Percentiles rank a stretch among this genome's conserved stretches.
phyloP scores from a whole-genome alignment of 768 basidiomycete species.

The Suillus bovinus region DNA sequence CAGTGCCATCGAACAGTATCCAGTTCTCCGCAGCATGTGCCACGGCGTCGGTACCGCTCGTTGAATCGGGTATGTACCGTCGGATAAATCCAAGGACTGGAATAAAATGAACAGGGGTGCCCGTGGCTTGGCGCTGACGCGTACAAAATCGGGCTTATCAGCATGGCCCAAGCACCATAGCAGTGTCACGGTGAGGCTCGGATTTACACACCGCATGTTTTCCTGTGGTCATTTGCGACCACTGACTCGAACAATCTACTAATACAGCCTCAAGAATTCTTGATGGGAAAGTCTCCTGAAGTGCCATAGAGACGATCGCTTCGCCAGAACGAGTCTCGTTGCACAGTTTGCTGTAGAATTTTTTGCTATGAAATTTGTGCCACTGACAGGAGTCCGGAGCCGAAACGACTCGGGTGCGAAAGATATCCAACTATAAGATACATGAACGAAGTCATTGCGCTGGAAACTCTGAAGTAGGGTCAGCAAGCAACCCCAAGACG shows the following conservation, averaged over 20 bases:
- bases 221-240: constrained; percentile 48
- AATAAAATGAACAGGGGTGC: constrained; percentile 34
- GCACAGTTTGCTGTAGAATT: constrained; percentile 46
- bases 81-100: constrained; percentile 52
- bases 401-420: constrained; percentile 1
- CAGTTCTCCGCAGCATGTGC: constrained; percentile 62
- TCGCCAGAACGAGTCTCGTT: constrained; percentile 58
- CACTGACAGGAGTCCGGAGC: background rate
- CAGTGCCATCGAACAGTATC: constrained; percentile 64
- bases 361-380: constrained; percentile 33
- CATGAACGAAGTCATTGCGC: constrained; percentile 42
- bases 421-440: constrained; percentile 62
- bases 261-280: too few species aligned
- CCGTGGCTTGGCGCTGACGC: constrained; percentile 47
- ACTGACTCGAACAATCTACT: constrained; percentile 39
- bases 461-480: constrained; percentile 47
- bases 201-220: constrained; percentile 54
- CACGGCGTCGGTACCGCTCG: constrained; percentile 36
- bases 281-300: constrained; percentile 48
- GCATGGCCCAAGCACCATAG: background rate
- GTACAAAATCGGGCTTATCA: background rate
- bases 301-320: constrained; percentile 35
- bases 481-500: constrained; percentile 52
- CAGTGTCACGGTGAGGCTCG: background rate
- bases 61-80: constrained; percentile 55